These are phyloP conservation scores for Podospora anserina DNA, from an alignment of 495 filamentous ascomycete species.

Conservation along the genomic window DNA sequence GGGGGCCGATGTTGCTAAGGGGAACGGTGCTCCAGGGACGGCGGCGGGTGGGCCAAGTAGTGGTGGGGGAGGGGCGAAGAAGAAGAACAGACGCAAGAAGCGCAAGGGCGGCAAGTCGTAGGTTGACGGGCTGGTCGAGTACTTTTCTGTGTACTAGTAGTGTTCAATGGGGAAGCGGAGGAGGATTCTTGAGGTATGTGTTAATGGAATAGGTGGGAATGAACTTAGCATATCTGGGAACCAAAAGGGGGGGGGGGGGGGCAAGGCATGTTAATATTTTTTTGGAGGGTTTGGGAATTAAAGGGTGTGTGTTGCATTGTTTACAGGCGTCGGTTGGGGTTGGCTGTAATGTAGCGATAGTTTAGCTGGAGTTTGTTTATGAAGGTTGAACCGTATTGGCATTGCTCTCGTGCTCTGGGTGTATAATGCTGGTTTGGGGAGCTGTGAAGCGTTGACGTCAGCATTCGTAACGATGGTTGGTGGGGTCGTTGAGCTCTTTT, in stretches of 20 bases:
- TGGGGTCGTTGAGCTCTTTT: too few species aligned
- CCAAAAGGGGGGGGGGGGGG: not conserved
- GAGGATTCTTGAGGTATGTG: not conserved
- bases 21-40: slow-evolving; percentile 14
- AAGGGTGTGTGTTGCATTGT: not conserved
- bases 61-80: slow-evolving; percentile 26
- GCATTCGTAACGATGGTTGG: too few species aligned
- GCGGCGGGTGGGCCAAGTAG: slow-evolving; percentile 9
- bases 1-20: slow-evolving; percentile 3
- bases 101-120: slow-evolving; percentile 42
- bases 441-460: too few species aligned
- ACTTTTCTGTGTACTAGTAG: slow-evolving; percentile 14
- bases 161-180: too few species aligned
- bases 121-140: slow-evolving; percentile 28
- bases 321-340: not conserved
- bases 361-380: not conserved
- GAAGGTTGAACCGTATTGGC: too few species aligned
- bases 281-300: not conserved
- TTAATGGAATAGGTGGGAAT: not conserved
- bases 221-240: not conserved
- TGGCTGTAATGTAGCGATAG: not conserved
- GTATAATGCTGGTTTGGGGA: too few species aligned
- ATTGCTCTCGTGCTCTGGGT: too few species aligned
- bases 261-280: not conserved
- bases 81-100: slow-evolving; percentile 43